These are phyloP conservation scores for Candida hispaniensis DNA, from an alignment of 805 yeast genomes.

Conservation along the genomic window DNA sequence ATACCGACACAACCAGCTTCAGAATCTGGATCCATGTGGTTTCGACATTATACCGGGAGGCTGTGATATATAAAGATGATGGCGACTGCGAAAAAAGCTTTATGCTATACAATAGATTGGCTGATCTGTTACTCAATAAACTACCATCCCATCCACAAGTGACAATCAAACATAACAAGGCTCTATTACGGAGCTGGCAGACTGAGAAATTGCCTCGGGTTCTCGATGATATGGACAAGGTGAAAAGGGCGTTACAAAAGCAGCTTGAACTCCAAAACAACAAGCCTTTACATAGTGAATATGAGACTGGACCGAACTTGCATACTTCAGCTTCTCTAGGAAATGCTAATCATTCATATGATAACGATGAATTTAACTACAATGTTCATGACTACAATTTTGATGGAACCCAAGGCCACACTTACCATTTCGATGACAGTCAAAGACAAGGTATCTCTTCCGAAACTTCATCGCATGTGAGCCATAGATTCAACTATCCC, in stretches of 20 bases:
- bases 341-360: no score
- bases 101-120: conserved; percentile 45
- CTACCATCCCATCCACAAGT: conserved; percentile 40
- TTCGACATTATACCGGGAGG: conserved; percentile 34
- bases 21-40: conserved; percentile 48
- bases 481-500: conserved; percentile 12
- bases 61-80: conserved; percentile 36
- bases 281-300: no score
- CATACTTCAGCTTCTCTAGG: no score
- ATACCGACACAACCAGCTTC: conserved; percentile 40
- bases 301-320: no score
- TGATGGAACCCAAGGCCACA: no score
- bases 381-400: no score
- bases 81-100: conserved; percentile 42
- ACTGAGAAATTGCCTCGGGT: conserved; percentile 21
- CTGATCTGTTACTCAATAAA: conserved; percentile 44
- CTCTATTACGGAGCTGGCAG: conserved; percentile 22
- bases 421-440: no score
- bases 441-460: no score
- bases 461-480: no score
- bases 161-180: conserved; percentile 16
- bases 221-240: conserved; percentile 24
- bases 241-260: conserved; percentile 15
- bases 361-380: no score
- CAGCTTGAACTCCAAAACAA: no score